Base-by-base conservation (phyloP, 768 basidiomycete species). In the Filobasidium wieringae region DNA sequence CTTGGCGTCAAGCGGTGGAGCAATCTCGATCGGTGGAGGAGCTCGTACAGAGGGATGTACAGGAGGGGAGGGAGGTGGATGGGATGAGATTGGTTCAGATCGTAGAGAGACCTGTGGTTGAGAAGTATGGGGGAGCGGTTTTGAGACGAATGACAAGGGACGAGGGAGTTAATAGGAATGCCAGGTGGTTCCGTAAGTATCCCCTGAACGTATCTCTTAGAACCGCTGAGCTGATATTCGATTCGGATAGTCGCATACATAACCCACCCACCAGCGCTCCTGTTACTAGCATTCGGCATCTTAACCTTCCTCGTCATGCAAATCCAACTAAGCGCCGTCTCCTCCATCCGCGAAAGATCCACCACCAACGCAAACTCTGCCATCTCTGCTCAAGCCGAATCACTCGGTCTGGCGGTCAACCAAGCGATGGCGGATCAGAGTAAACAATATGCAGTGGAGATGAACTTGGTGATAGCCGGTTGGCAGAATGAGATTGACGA, bases 271-370 rank as follows among this genome's bases (percentile, higher is more conserved):
- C 87, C 88, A 1, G 91, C 89, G 0, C 80, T 93, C 43, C 85
- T 88, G 0, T 87, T 91, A 68, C 83, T 99, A 71, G 80, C 91
- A 60, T 87, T 97, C 64, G 91, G 92, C n/a, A 76, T 91, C 63
- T 83, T 96, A 64, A 92, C 92, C 9, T 74, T 97, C 12, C 72
- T 97, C 45, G 84, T 84, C 31, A 83, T 97, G 30, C 79, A 96
- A 74, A 77, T 93, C 29, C 95, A 99, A 73, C 79, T 99, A 40
- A 71, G 84, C 40, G 88, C 86, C 4, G 76, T 96, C 55, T 76
- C 79, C 0, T 87, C 89, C 0, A 77, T 97, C 30, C 82, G 83
- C 55, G 74, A 77, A 31, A 81, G 82, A 59, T 92, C 85, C 63
- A 74, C 26, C 2, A 40, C 50, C 0, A 80, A 84, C 7, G 78